These are phyloP conservation scores for Neofusicoccum kwambonambiense DNA, from an alignment of 2,329 filamentous ascomycete genomes.

Conservation along the genomic window DNA sequence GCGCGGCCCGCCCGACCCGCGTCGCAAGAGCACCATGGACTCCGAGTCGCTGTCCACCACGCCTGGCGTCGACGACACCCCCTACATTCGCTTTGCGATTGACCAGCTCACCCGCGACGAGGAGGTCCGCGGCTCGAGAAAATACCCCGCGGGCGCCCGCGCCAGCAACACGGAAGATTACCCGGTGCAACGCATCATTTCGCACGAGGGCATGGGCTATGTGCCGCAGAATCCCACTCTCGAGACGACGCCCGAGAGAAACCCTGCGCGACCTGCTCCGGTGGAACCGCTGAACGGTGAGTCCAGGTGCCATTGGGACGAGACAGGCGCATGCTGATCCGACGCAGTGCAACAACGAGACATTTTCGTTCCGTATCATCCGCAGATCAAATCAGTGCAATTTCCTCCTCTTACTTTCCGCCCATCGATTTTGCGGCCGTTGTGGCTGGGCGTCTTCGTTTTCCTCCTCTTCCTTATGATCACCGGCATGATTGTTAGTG, in stretches of 20 bases:
- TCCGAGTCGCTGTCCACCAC: constrained; percentile 36
- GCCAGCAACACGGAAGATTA: constrained; percentile 41
- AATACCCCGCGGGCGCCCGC: constrained; percentile 40
- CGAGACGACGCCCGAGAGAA: neutral
- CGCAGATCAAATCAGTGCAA: constrained; percentile 25
- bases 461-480: constrained; percentile 68
- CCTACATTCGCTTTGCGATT: constrained; percentile 86
- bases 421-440: constrained; percentile 67
- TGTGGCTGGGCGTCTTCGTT: constrained; percentile 61
- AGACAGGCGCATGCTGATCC: neutral
- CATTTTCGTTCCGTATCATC: constrained; percentile 33
- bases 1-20: constrained; percentile 6
- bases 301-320: neutral
- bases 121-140: constrained; percentile 56
- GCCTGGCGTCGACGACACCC: constrained; percentile 78
- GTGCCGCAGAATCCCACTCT: neutral
- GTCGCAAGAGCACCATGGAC: constrained; percentile 23
- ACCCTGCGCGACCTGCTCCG: constrained; percentile 8
- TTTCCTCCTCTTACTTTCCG: constrained; percentile 60
- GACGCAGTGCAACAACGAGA: constrained; percentile 21
- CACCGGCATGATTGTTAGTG: constrained; percentile 68
- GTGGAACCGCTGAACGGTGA: constrained; percentile 4
- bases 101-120: constrained; percentile 79
- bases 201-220: constrained; percentile 26
- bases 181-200: constrained; percentile 51